Conservation (phyloP, 768 basidiomycete species). For the Boletus insuetus region DNA sequence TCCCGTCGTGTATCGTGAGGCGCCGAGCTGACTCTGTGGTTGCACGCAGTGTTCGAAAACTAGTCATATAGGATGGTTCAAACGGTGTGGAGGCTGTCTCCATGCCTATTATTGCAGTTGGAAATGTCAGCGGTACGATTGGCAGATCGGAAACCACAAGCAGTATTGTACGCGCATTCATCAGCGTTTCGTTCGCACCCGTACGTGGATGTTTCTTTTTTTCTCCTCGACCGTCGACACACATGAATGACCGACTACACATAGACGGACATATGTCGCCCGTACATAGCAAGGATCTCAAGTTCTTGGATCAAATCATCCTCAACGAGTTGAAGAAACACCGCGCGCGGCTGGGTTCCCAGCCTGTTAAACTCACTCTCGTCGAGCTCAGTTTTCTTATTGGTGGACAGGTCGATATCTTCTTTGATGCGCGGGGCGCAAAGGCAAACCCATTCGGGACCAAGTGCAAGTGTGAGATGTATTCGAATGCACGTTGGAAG, state of each 20-base stretch:
- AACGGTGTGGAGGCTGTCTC: conserved; percentile 26
- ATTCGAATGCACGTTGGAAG: conserved; percentile 24
- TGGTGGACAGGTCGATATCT: conserved; percentile 2
- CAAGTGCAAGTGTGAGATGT: conserved; percentile 24
- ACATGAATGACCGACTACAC: background rate
- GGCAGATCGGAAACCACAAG: conserved; percentile 27
- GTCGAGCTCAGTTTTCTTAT: conserved; percentile 25
- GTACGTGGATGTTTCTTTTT: conserved; percentile 7
- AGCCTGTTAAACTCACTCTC: conserved; percentile 19
- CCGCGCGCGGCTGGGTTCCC: conserved; percentile 3
- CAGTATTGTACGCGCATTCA: conserved; percentile 23
- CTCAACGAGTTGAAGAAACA: conserved; percentile 25
- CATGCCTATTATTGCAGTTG: conserved; percentile 29
- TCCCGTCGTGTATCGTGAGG: background rate
- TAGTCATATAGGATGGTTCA: conserved; percentile 13
- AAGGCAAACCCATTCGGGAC: conserved; percentile 24
- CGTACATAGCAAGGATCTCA: conserved; percentile 24
- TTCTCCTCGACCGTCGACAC: background rate
- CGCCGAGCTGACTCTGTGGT: background rate
- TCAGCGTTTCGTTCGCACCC: conserved; percentile 13
- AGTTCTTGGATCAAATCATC: conserved; percentile 26
- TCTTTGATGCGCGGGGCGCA: conserved; percentile 22
- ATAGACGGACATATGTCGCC: conserved; percentile 22
- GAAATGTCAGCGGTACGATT: conserved; percentile 27
- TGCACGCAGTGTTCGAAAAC: conserved; percentile 22